Conservation (phyloP, 345 rosid species). For the Excoecaria cochinchinensis region DNA sequence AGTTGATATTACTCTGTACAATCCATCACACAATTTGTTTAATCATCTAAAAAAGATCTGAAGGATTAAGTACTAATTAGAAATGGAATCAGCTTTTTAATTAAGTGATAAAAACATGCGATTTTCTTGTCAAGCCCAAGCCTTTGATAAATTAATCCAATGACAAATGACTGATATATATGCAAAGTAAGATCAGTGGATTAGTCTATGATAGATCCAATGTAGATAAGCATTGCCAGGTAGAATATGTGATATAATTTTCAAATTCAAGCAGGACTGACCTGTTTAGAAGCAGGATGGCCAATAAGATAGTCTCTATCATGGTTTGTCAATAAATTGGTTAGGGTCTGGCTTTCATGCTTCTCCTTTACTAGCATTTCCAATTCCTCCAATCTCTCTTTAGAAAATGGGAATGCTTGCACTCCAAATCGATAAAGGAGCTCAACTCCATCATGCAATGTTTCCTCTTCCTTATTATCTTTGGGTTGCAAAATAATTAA, state of each 20-base stretch:
- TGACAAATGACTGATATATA: too few species aligned
- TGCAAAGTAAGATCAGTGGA: too few species aligned
- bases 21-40: too few species aligned
- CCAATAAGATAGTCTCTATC: slow-evolving; percentile 46
- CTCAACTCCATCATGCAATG: slow-evolving; percentile 44
- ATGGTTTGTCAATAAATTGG: slow-evolving; percentile 33
- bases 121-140: too few species aligned
- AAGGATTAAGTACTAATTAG: too few species aligned
- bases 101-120: too few species aligned
- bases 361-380: slow-evolving; percentile 38
- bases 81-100: too few species aligned
- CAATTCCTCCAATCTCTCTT: slow-evolving; percentile 46
- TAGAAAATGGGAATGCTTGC: slow-evolving; percentile 54
- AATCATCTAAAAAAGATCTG: too few species aligned
- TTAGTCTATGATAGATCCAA: too few species aligned
- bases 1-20: too few species aligned
- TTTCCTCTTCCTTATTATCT: slow-evolving; percentile 34
- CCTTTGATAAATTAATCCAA: too few species aligned
- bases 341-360: slow-evolving; percentile 47
- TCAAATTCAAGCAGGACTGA: slow-evolving; percentile 11
- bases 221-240: too few species aligned
- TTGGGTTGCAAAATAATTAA: slow-evolving; percentile 47
- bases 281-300: slow-evolving; percentile 39
- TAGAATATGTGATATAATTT: not conserved
- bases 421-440: slow-evolving; percentile 46